Base-by-base conservation (phyloP, 306 rosid genomes). In the Casuarina equisetifolia region DNA sequence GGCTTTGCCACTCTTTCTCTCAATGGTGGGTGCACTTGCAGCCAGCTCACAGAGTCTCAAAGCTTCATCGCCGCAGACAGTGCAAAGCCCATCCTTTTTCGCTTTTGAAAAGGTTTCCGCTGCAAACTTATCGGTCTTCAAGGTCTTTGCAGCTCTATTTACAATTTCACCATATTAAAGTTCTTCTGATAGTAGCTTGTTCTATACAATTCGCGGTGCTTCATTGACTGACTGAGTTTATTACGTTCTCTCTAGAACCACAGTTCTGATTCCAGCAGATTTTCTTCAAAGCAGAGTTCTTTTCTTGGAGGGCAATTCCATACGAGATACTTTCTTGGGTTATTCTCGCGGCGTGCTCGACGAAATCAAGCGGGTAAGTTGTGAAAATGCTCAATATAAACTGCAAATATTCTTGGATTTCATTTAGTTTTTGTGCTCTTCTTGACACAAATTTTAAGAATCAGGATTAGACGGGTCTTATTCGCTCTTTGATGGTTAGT, bases 11-110 rank as follows among this genome's bases (percentile, higher is more conserved):
- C 75, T 79, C 73, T 66, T 35, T 8, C 42, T 45, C 78, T 85
- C 91, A 85, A 92, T 90, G 96, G 86, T 87, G 91, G 88, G 88
- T 82, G 45, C 86, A 52, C 74, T 85, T 61, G 84, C 89, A 50
- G 51, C 81, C 72, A 88, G 80, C 79, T 43, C 79, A 68, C 92
- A 79, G 61, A 36, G 73, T 69, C 73, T 88, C 79, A 81, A 77
- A 17, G 40, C 84, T 51, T 64, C 84, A 77, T 57, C 49, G 69
- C 73, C 70, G 7, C 0, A 84, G 76, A 44, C 88, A 52, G 43
- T 79, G 73, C 69, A 70, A 19, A 83, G 74, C 78, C 74, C 85
- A 3, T 62, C 73, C 45, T 66, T 40, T 25, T 73, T 79, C 3
- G 53, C 82, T 4, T 82, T 83, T 73, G 70, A 79, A 42, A 78